Conservation (phyloP, 345 rosid species). For the Physaria fendleri region DNA sequence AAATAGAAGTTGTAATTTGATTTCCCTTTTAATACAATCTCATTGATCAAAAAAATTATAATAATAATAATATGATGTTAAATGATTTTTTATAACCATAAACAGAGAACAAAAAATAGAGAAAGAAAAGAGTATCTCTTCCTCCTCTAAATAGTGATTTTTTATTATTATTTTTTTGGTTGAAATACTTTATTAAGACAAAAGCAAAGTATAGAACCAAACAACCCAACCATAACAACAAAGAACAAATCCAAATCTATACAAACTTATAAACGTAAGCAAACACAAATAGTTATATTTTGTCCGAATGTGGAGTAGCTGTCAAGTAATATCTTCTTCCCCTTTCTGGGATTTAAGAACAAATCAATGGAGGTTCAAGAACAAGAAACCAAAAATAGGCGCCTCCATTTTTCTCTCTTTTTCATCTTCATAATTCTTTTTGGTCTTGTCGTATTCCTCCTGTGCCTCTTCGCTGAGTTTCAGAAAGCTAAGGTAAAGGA, state of each 20-base stretch:
- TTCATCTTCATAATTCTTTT: constrained; percentile 27
- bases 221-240: constrained; percentile 31
- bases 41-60: too few relatives aligned
- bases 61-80: too few relatives aligned
- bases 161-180: too few relatives aligned
- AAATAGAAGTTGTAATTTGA: too few relatives aligned
- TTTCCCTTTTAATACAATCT: too few relatives aligned
- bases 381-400: not conserved
- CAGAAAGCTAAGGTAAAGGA: constrained; percentile 51
- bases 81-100: too few relatives aligned
- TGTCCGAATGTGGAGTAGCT: constrained; percentile 10
- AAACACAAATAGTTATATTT: not conserved
- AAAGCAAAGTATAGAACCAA: constrained; percentile 35
- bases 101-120: too few relatives aligned
- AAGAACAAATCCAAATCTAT: constrained; percentile 24
- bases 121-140: too few relatives aligned
- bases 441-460: constrained; percentile 34
- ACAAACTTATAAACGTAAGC: not conserved
- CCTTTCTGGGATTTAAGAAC: not conserved
- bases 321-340: constrained; percentile 9
- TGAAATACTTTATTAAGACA: constrained; percentile 3
- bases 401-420: not conserved
- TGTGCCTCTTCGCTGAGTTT: constrained; percentile 53
- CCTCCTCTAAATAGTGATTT: too few relatives aligned
- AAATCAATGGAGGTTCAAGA: constrained; percentile 28